Evolutionary conservation across 345 rosid species (phyloP), one percentile per base, ranked within the genome.

Genomic region (Brassica nigra): DNA sequence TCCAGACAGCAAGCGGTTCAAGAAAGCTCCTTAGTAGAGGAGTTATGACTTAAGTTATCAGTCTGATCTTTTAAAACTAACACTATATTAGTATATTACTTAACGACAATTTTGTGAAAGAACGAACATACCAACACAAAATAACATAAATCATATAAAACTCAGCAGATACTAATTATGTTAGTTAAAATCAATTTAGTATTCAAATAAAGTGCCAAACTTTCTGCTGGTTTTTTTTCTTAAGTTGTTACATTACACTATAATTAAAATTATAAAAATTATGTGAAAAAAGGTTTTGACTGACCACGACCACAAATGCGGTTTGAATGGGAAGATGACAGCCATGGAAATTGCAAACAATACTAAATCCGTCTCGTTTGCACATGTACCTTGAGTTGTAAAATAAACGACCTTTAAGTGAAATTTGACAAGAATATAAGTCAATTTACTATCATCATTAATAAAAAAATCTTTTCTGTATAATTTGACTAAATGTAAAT

Each of bases 331-430:
- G 47, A 39, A 39, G 47, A 39, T 39, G 47, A 39, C 47, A 62
- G 66, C 15, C 66, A 12, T 62, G 66, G 66, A 12, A 14, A 12
- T 62, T 62, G 37, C 66, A 12, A 62, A 62, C 33, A 62, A 62
- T 29, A 29, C 66, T 1, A 30, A 62, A 11, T 30, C 18, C 66
- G 37, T 12, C 6, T 62, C 6, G 18, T 14, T 62, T 62, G 37
- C 66, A 29, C 20, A 1, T 62, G 36, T 62, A 4, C 39, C 39
- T 14, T 62, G 39, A 44, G 54, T 44, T 44, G 15, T 12, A 44
- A 44, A 14, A 12, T 44, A 44, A 44, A 44, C 5, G 54, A 44
- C 6, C 54, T 44, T 44, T 44, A 44, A 44, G 54, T 44, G 15
- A 12, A 44, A 44, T 14, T 44, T 44, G 15, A 11, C 54, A 44